Conservation (phyloP, 2,329 filamentous ascomycete genomes). For the Exophiala sp. region DNA sequence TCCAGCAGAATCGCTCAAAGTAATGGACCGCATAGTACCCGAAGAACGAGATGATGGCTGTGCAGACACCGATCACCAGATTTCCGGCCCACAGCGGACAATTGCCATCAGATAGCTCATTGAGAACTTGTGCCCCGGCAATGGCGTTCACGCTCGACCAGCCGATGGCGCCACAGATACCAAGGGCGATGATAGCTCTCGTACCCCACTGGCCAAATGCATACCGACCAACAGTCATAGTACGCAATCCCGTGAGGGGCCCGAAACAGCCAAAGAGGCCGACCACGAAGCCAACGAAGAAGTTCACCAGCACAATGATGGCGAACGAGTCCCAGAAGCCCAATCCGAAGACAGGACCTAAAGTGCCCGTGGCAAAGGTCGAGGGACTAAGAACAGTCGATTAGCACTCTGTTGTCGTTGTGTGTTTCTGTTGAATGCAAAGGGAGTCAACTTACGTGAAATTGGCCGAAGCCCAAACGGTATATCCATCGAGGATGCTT, state of each 20-base stretch:
- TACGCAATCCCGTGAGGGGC: constrained; percentile 33
- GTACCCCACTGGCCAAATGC: constrained; percentile 39
- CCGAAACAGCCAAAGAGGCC: constrained; percentile 31
- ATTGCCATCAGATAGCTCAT: constrained; percentile 35
- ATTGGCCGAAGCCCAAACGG: neutral
- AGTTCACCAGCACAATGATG: constrained; percentile 35
- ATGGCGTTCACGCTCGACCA: constrained; percentile 40
- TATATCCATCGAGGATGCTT: neutral
- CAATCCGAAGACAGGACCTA: neutral
- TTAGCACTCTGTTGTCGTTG: neutral
- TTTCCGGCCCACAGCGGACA: constrained; percentile 37
- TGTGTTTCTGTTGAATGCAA: neutral
- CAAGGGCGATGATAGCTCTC: constrained; percentile 36
- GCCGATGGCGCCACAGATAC: constrained; percentile 36
- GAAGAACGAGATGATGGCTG: constrained; percentile 36
- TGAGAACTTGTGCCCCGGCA: constrained; percentile 35
- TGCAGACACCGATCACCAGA: constrained; percentile 36
- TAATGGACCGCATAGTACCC: constrained; percentile 39
- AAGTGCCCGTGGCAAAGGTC: neutral
- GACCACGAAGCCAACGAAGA: constrained; percentile 31
- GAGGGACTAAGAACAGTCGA: neutral
- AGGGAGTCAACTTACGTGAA: neutral
- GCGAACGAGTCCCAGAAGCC: constrained; percentile 37
- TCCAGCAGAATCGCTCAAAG: constrained; percentile 36
- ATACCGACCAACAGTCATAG: constrained; percentile 37